Evolutionary conservation across 805 yeast genomes (phyloP).

Genomic region (Hanseniaspora jakobsenii): DNA sequence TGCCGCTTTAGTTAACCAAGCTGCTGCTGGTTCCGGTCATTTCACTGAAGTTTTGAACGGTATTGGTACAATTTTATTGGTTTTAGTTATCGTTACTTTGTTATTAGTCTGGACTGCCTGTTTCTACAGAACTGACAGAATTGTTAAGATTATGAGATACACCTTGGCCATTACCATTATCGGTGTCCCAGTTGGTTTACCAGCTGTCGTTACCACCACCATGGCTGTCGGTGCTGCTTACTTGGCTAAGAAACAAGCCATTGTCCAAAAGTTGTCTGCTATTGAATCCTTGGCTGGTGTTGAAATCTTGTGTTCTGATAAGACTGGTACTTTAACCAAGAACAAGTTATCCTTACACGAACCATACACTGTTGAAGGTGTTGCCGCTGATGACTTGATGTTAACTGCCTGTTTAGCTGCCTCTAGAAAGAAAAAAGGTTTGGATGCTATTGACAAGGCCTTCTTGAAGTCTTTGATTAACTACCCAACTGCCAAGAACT

Average conservation of each 20-base stretch:
- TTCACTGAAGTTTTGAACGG: slow-evolving; percentile 96
- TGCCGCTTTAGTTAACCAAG: slow-evolving; percentile 91
- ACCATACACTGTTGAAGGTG: slow-evolving; percentile 97
- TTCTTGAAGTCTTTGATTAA: slow-evolving; percentile 78
- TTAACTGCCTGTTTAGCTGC: slow-evolving; percentile 96
- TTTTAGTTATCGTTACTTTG: slow-evolving; percentile 75
- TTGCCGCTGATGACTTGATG: slow-evolving; percentile 90
- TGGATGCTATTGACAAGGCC: slow-evolving; percentile 94
- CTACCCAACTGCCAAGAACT: slow-evolving; percentile 88
- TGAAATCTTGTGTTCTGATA: slow-evolving; percentile 93
- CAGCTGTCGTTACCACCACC: slow-evolving; percentile 96
- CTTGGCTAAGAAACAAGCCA: slow-evolving; percentile 93
- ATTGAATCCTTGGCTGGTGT: slow-evolving; percentile 97
- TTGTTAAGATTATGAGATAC: slow-evolving; percentile 81
- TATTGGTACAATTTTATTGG: slow-evolving; percentile 86
- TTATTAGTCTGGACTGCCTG: slow-evolving; percentile 84
- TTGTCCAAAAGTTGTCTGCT: slow-evolving; percentile 92
- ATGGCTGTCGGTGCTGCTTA: slow-evolving; percentile 99
- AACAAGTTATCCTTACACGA: slow-evolving; percentile 91
- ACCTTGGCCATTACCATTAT: slow-evolving; percentile 90
- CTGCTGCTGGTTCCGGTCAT: slow-evolving; percentile 87
- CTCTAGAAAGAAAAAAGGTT: slow-evolving; percentile 94
- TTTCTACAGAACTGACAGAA: slow-evolving; percentile 83
- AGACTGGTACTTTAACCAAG: slow-evolving; percentile 96
- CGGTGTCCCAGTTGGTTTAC: slow-evolving; percentile 98